Conservation (phyloP, 306 rosid species). For the Lathyrus sativus region DNA sequence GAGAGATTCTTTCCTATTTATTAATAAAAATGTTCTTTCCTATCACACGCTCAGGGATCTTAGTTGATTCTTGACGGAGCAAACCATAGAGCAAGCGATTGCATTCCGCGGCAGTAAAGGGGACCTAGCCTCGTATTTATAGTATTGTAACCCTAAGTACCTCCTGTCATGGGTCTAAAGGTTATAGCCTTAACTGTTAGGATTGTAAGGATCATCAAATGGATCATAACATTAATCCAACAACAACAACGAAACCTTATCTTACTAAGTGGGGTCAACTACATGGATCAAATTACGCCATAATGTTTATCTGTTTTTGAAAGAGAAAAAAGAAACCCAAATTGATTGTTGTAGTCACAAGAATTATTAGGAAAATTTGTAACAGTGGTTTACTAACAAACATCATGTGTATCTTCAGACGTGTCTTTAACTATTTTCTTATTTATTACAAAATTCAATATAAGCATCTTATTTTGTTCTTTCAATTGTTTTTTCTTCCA, state of each 20-base stretch:
- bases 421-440: slow-evolving; percentile 17
- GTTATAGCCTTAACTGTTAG: neutral
- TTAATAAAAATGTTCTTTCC: neutral
- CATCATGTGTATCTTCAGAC: slow-evolving; percentile 6
- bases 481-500: slow-evolving; percentile 46
- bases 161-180: neutral
- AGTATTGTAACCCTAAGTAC: neutral
- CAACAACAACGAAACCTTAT: no score
- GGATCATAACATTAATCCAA: neutral
- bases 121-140: neutral
- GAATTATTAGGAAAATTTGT: neutral
- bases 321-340: neutral
- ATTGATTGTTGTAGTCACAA: neutral
- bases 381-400: neutral
- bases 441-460: slow-evolving; percentile 8
- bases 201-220: neutral
- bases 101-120: neutral
- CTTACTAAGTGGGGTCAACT: no score
- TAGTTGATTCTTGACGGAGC: neutral
- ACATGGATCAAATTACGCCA: no score
- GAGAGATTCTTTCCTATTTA: neutral
- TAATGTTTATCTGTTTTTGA: neutral
- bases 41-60: neutral
- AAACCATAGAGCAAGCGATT: neutral
- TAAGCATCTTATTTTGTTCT: slow-evolving; percentile 27